A percentile compares a stretch with the other conserved stretches of the same genome.
These are phyloP conservation scores for Geotrichum australiense DNA, from an alignment of 1,139 yeast genomes.

Conservation along the genomic window DNA sequence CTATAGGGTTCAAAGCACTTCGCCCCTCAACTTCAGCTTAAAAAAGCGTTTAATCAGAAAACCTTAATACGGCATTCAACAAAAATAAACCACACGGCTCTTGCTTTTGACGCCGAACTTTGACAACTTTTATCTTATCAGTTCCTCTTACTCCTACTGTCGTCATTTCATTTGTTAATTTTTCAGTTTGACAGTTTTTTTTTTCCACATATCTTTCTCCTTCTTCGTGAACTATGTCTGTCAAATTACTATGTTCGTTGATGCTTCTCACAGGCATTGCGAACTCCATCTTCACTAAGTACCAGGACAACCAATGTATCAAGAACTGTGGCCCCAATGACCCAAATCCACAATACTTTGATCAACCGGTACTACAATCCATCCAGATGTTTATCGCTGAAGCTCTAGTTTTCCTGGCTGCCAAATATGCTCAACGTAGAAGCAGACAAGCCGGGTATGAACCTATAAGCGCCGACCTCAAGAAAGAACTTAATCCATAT, in stretches of 20 bases:
- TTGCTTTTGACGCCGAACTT: no score
- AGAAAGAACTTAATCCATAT: background rate
- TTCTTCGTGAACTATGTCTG: conserved; percentile 3
- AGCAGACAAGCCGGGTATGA: background rate
- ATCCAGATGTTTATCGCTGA: conserved; percentile 81
- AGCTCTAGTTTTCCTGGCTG: conserved; percentile 9
- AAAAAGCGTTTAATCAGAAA: no score
- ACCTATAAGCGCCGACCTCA: background rate
- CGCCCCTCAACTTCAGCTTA: no score
- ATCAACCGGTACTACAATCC: conserved; percentile 76
- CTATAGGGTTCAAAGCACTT: no score
- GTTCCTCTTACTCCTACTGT: no score
- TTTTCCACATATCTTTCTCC: no score
- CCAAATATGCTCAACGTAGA: background rate
- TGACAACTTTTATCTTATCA: no score
- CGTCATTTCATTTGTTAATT: no score
- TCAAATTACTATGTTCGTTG: conserved; percentile 27
- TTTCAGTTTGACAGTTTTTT: no score
- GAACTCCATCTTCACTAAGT: conserved; percentile 69
- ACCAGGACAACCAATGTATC: conserved; percentile 72
- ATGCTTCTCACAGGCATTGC: conserved; percentile 60
- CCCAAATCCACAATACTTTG: conserved; percentile 44
- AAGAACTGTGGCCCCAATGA: conserved; percentile 45
- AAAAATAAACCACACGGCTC: no score
- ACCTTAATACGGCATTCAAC: no score